phyloP scores from a whole-genome alignment of 2,329 filamentous ascomycete species.

The Parastagonospora nodorum region DNA sequence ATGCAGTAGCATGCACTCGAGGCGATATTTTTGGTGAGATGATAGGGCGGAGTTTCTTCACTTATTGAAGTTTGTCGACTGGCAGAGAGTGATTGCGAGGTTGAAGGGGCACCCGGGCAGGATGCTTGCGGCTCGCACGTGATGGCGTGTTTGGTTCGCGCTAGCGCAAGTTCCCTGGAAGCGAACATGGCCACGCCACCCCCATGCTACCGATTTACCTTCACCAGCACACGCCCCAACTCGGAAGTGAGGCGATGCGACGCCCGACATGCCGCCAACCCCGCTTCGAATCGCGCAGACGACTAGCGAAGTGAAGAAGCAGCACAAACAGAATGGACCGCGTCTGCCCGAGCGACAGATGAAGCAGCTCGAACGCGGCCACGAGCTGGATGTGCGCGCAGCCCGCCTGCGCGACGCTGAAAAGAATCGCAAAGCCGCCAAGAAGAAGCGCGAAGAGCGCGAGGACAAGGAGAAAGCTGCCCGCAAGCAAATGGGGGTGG shows the following conservation, averaged over 20 bases:
- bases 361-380: conserved; percentile 37
- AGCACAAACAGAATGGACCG: conserved; percentile 36
- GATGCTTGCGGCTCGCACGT: no score
- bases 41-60: no score
- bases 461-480: conserved; percentile 38
- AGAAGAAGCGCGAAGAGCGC: conserved; percentile 38
- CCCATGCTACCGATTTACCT: no score
- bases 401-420: conserved; percentile 39
- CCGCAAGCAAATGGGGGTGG: conserved; percentile 37
- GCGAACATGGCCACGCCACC: no score
- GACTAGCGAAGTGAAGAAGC: conserved; percentile 40
- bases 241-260: conserved; percentile 6
- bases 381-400: conserved; percentile 41
- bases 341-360: conserved; percentile 30
- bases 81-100: no score
- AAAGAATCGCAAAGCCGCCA: conserved; percentile 30
- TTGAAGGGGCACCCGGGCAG: no score
- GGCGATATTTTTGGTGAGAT: no score
- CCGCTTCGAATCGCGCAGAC: conserved; percentile 40
- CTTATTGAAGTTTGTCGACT: no score
- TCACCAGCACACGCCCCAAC: not conserved
- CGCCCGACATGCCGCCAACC: conserved; percentile 26
- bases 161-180: no score
- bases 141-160: no score
- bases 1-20: no score